Percentiles rank a stretch among this genome's conserved stretches.
phyloP scores from a whole-genome alignment of 352 stramenopile genomes.

The Globisporangium splendens region DNA sequence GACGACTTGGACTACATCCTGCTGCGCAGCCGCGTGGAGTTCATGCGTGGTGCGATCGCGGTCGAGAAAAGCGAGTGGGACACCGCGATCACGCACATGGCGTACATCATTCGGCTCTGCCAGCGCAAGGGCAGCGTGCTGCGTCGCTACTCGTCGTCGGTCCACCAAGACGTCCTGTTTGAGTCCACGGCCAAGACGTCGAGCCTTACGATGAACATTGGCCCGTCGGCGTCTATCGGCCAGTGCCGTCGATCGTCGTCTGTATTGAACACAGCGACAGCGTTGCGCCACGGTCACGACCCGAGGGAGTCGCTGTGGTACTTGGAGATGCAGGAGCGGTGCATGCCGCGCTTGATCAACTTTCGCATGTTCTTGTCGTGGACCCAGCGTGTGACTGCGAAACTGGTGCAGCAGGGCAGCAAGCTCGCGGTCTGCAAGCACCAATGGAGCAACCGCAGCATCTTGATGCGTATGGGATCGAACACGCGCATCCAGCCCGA shows the following conservation, averaged over 20 bases:
- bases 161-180: slow-evolving; percentile 25
- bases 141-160: slow-evolving; percentile 45
- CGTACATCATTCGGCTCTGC: slow-evolving; percentile 58
- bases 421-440: background rate
- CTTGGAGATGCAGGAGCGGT: slow-evolving; percentile 23
- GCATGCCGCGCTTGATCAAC: slow-evolving; percentile 40
- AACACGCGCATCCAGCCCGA: slow-evolving; percentile 43
- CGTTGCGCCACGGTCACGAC: slow-evolving; percentile 7
- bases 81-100: slow-evolving; percentile 57
- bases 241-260: background rate
- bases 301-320: slow-evolving; percentile 16
- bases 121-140: slow-evolving; percentile 60
- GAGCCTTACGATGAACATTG: slow-evolving; percentile 22
- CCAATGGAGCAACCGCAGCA: background rate
- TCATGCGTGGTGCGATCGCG: slow-evolving; percentile 62
- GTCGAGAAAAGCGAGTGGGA: slow-evolving; percentile 73
- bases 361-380: slow-evolving; percentile 39
- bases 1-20: slow-evolving; percentile 59
- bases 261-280: background rate
- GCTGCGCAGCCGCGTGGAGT: slow-evolving; percentile 67
- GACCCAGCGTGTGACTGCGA: background rate
- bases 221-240: background rate
- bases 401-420: background rate
- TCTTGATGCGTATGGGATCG: slow-evolving; percentile 7
- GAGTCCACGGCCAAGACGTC: slow-evolving; percentile 23